A percentile compares a stretch with the other conserved stretches of the same genome.
phyloP scores from a whole-genome alignment of 805 yeast species.

The Wickerhamiella kazuoi region DNA sequence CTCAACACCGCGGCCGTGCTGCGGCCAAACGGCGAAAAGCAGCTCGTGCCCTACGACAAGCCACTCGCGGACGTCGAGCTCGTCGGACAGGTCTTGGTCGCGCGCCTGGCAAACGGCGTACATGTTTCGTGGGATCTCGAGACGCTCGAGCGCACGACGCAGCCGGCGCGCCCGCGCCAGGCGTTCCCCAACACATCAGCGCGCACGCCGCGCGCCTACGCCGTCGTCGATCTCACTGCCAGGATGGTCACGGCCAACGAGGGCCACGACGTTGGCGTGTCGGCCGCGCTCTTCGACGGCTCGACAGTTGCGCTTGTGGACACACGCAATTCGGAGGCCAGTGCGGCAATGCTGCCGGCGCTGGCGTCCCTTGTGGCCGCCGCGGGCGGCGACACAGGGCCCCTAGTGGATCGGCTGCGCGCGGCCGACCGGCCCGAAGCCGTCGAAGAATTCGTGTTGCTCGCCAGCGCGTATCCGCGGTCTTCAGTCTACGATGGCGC shows the following conservation, averaged over 20 bases:
- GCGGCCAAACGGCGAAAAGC: neutral
- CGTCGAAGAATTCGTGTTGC: neutral
- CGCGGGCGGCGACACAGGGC: neutral
- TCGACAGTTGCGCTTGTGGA: neutral
- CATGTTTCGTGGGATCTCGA: neutral
- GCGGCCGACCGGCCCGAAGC: neutral
- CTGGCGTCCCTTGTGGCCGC: neutral
- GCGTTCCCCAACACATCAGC: neutral
- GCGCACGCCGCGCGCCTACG: neutral
- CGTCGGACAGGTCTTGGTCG: neutral
- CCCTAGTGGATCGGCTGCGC: neutral
- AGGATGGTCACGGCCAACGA: neutral
- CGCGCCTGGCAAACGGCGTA: neutral
- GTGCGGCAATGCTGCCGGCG: neutral
- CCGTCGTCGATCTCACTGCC: neutral
- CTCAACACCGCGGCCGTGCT: neutral
- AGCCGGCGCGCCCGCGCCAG: neutral
- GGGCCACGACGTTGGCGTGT: neutral
- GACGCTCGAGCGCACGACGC: neutral
- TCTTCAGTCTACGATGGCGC: neutral
- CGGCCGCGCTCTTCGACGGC: neutral
- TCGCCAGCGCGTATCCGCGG: neutral
- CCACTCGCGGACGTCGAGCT: neutral
- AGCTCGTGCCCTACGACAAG: neutral
- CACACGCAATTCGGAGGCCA: neutral